phyloP scores from a whole-genome alignment of 2,329 filamentous ascomycete species.

The Fusarium sambucinum region DNA sequence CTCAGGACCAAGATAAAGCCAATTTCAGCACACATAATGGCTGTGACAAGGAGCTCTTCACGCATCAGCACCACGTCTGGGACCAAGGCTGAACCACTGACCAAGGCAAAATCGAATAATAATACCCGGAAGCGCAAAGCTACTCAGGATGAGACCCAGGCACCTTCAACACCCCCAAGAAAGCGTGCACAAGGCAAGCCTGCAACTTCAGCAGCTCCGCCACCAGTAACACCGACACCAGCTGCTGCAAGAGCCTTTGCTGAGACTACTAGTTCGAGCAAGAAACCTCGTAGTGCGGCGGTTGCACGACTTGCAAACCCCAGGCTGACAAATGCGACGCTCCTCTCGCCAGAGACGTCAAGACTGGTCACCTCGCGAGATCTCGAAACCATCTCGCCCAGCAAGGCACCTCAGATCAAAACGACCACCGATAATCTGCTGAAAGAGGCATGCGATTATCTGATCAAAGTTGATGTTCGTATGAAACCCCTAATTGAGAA shows the following conservation, averaged over 20 bases:
- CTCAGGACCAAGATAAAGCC: constrained; percentile 15
- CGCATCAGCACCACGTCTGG: constrained; percentile 54
- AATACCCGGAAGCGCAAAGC: constrained; percentile 54
- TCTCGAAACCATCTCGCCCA: constrained; percentile 60
- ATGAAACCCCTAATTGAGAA: constrained; percentile 79
- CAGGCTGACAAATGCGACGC: constrained; percentile 73
- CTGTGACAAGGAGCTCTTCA: constrained; percentile 55
- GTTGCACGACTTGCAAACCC: constrained; percentile 71
- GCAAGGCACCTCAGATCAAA: constrained; percentile 51
- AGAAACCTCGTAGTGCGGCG: constrained; percentile 56
- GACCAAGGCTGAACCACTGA: constrained; percentile 26
- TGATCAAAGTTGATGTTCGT: constrained; percentile 78
- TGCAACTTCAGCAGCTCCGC: constrained; percentile 43
- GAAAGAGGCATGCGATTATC: constrained; percentile 78
- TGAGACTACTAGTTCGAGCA: constrained; percentile 47
- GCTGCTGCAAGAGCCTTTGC: constrained; percentile 57
- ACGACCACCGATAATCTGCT: constrained; percentile 80
- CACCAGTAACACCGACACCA: constrained; percentile 63
- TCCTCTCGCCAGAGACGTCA: constrained; percentile 78
- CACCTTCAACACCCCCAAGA: constrained; percentile 51
- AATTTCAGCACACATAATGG: constrained; percentile 44
- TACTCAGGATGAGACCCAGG: constrained; percentile 39
- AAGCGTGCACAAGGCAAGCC: constrained; percentile 46
- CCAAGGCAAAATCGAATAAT: constrained; percentile 39
- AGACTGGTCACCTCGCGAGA: constrained; percentile 67